Base-by-base conservation (phyloP, 805 yeast genomes). In the Candida xyloterini region DNA sequence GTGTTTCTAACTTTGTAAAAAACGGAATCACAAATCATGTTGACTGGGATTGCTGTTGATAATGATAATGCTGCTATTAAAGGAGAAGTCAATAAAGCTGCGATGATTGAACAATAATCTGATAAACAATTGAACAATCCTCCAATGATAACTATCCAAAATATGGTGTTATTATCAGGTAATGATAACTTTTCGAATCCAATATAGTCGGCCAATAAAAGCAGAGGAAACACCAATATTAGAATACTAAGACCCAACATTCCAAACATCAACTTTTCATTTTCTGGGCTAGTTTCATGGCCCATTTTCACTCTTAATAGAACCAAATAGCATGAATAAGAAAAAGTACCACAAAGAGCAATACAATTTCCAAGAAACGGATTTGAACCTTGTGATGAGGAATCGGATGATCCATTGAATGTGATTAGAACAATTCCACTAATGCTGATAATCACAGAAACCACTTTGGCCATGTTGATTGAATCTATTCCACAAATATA, bases 51-150 rank as follows among this genome's bases (percentile, higher is more conserved):
- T 0, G 74, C 70, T 0, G 76, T 65, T 1, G 80, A 73, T 25
- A 76, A 55, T 3, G 79, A 73, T 27, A 76, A 59, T 3, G 79
- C 65, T 2, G 77, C 69, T 11, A 74, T 67, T 40, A 76, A 62
- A 1, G 81, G 81, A 33, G 78, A 73, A 1, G 80, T 76, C 27
- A 74, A 59, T 15, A 76, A 53, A 62, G 74, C 66, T 7, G 80
- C 78, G 10, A 73, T 50, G n/a, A 74, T 66, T 1, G 76, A 70
- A 24, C 66, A 62, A 45, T 68, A 76, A 47, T 76, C 81, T 0
- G 79, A 73, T 6, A 71, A 51, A 14, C 71, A 69, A 8, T 74
- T 68, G 26, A 73, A 63, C 3, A 73, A 47, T 0, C 78, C 76
- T 42, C 73, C 66, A 30, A 65, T 42, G 1, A 70, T 26, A 1